A percentile compares a stretch with the other conserved stretches of the same genome.
These are phyloP conservation scores for Ophiocordyceps sinensis DNA, from an alignment of 2,329 filamentous ascomycete species.

Conservation along the genomic window DNA sequence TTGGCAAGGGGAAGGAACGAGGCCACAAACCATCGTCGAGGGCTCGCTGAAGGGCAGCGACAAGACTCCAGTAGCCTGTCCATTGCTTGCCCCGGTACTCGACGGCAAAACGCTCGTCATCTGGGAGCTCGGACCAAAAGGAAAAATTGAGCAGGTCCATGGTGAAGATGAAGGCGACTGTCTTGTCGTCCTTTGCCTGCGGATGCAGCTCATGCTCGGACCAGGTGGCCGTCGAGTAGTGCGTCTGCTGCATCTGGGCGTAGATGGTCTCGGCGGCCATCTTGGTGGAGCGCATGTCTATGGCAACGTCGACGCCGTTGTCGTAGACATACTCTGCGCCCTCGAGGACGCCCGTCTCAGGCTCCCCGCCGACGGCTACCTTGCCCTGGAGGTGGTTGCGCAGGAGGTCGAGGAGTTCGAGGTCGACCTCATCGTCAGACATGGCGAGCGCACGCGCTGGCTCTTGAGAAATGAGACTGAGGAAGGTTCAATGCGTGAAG, in stretches of 20 bases:
- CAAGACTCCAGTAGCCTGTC: conserved; percentile 93
- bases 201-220: conserved; percentile 82
- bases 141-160: conserved; percentile 97
- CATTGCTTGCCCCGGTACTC: conserved; percentile 68
- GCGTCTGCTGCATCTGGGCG: conserved; percentile 66
- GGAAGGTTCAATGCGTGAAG: no score
- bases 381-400: conserved; percentile 61
- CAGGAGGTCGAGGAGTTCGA: conserved; percentile 73
- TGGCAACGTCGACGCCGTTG: conserved; percentile 82
- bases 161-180: conserved; percentile 85
- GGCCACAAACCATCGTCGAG: conserved; percentile 56
- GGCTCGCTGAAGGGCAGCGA: conserved; percentile 74
- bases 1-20: background rate
- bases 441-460: conserved; percentile 28
- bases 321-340: conserved; percentile 78
- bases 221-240: conserved; percentile 78
- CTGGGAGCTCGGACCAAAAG: conserved; percentile 70
- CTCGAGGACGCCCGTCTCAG: conserved; percentile 70
- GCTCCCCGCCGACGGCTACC: conserved; percentile 36
- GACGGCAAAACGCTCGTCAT: conserved; percentile 65
- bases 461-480: background rate
- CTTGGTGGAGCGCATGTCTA: conserved; percentile 74
- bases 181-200: conserved; percentile 61
- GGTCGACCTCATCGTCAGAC: conserved; percentile 87
- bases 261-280: conserved; percentile 68